Percentiles rank a stretch among this genome's conserved stretches.
Evolutionary conservation across 2,329 filamentous ascomycete genomes (phyloP).

Genomic region (Cadophora gregata): DNA sequence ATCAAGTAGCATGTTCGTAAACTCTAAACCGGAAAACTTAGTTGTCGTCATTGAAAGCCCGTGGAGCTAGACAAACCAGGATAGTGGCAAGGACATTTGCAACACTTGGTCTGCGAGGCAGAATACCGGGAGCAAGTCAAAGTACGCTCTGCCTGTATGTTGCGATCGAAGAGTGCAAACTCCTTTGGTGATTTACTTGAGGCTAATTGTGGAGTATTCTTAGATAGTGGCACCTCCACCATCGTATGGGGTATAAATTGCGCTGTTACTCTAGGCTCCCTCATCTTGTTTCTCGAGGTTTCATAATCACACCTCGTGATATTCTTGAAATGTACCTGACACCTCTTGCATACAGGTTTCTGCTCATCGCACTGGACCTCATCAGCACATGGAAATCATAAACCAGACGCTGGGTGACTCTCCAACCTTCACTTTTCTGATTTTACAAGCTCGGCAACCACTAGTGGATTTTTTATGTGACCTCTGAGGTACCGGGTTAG

Average conservation of each 20-base stretch:
- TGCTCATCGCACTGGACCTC: slow-evolving; percentile 27
- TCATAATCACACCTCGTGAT: slow-evolving; percentile 30
- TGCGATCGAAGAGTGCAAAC: background rate
- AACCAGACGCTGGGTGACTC: background rate
- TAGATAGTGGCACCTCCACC: background rate
- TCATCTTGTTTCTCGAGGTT: background rate
- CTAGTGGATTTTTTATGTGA: slow-evolving; percentile 30
- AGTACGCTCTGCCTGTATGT: too few relatives aligned
- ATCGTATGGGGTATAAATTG: background rate
- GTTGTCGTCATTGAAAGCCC: background rate
- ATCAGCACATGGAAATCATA: background rate
- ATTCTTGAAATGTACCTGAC: slow-evolving; percentile 31
- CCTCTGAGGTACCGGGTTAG: slow-evolving; percentile 26
- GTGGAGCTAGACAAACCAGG: slow-evolving; percentile 6
- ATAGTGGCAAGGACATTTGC: slow-evolving; percentile 22
- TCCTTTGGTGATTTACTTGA: too few relatives aligned
- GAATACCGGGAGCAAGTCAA: background rate
- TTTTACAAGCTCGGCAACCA: slow-evolving; percentile 30
- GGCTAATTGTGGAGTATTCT: background rate
- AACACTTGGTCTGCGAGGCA: background rate
- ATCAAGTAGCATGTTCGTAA: slow-evolving; percentile 25
- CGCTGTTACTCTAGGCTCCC: background rate
- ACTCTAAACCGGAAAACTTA: slow-evolving; percentile 20
- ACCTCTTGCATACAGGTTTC: slow-evolving; percentile 30
- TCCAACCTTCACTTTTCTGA: slow-evolving; percentile 33